A percentile compares a stretch with the other conserved stretches of the same genome.
phyloP scores from a whole-genome alignment of 768 basidiomycete species.

The Leccinum truebloodii region DNA sequence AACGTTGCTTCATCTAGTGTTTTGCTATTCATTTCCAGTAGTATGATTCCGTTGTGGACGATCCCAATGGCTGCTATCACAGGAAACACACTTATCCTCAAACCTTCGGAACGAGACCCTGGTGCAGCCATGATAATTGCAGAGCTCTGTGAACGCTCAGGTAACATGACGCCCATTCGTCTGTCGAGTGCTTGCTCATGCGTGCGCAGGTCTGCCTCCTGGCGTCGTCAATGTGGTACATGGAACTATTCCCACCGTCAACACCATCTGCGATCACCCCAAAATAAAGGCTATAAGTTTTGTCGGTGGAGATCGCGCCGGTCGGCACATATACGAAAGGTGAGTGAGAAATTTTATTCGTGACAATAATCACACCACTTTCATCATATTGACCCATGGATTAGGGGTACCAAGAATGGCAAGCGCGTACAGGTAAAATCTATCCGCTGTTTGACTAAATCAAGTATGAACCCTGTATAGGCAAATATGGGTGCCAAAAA shows the following conservation, averaged over 20 bases:
- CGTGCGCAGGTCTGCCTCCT: conserved; percentile 61
- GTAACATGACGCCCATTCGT: conserved; percentile 26
- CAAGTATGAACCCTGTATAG: conserved; percentile 27
- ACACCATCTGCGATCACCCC: conserved; percentile 91
- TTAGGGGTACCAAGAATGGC: conserved; percentile 78
- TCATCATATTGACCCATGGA: conserved; percentile 8
- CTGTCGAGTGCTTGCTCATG: background rate
- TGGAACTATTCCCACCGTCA: conserved; percentile 87
- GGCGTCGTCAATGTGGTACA: conserved; percentile 94
- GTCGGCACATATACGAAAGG: conserved; percentile 93
- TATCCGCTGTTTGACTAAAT: background rate
- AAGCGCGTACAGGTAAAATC: conserved; percentile 77
- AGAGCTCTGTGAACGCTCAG: conserved; percentile 88
- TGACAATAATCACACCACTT: conserved; percentile 2
- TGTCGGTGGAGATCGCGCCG: conserved; percentile 92
- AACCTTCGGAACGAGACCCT: conserved; percentile 95
- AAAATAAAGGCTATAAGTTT: conserved; percentile 94
- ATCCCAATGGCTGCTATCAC: conserved; percentile 88
- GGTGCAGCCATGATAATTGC: conserved; percentile 98
- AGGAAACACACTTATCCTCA: conserved; percentile 92
- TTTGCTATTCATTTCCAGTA: conserved; percentile 28
- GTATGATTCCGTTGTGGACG: conserved; percentile 97
- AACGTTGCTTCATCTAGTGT: background rate
- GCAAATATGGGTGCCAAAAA: conserved; percentile 97
- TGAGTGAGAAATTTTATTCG: conserved; percentile 22